phyloP scores from a whole-genome alignment of 2,329 filamentous ascomycete genomes.

The Colletotrichum coccodes region DNA sequence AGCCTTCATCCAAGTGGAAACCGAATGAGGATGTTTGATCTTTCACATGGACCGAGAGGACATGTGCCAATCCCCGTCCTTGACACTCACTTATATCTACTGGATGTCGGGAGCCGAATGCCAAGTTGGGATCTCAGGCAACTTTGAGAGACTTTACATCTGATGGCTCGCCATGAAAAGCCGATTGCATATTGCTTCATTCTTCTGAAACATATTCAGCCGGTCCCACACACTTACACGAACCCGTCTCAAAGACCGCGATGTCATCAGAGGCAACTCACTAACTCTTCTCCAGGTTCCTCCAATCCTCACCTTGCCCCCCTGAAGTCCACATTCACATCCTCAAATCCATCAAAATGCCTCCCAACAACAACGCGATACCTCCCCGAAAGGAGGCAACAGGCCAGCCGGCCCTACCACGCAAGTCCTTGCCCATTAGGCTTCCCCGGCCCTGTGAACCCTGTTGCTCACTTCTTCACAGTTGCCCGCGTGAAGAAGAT shows the following conservation, averaged over 20 bases:
- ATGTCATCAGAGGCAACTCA: conserved; percentile 35
- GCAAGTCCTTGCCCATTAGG: conserved; percentile 61
- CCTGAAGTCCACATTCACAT: not conserved
- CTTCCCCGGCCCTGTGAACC: not conserved
- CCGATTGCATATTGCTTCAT: not conserved
- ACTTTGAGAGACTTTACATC: not conserved
- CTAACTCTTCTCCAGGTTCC: conserved; percentile 9
- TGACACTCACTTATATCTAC: not conserved
- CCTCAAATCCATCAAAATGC: conserved; percentile 65
- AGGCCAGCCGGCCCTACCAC: conserved; percentile 84
- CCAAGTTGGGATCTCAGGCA: not conserved
- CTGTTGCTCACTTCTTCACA: conserved; percentile 48
- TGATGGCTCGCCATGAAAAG: not conserved
- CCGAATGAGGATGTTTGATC: not conserved
- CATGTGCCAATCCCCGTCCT: not conserved
- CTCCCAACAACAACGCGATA: conserved; percentile 89
- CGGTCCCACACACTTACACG: not conserved
- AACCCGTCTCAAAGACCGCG: conserved; percentile 20
- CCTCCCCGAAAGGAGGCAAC: conserved; percentile 83
- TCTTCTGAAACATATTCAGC: not conserved
- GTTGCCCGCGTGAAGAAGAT: conserved; percentile 98
- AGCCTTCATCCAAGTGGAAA: not conserved
- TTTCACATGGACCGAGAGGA: not conserved
- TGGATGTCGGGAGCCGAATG: not conserved
- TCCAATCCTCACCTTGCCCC: not conserved